These are phyloP conservation scores for Miscanthus lutarioriparius DNA, from an alignment of 176 grass and related monocot species.

Conservation along the genomic window DNA sequence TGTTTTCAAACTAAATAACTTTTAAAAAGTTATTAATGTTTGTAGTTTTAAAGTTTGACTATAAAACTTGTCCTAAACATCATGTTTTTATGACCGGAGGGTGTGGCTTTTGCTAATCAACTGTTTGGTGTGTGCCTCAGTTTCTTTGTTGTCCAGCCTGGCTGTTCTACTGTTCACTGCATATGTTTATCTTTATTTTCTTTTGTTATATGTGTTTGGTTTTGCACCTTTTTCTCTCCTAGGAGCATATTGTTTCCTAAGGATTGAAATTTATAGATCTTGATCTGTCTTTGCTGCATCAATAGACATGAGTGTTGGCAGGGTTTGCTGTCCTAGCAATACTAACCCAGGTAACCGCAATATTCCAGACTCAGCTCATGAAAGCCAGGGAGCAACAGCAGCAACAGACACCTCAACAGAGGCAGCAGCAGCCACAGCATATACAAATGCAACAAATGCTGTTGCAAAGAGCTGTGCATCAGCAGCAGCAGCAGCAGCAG, in stretches of 20 bases:
- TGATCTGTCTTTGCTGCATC: conserved; percentile 23
- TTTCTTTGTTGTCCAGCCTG: neutral
- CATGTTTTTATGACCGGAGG: neutral
- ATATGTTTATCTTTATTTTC: conserved; percentile 28
- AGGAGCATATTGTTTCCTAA: neutral
- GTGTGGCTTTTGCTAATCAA: conserved; percentile 1
- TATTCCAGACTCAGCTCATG: conserved; percentile 81
- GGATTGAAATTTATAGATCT: neutral
- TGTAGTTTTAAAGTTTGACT: neutral
- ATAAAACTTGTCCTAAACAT: neutral
- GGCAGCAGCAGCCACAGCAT: conserved; percentile 71
- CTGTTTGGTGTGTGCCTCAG: conserved; percentile 13
- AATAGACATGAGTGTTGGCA: neutral
- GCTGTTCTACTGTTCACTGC: neutral
- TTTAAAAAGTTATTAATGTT: neutral
- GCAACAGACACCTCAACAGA: conserved; percentile 46
- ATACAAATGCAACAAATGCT: conserved; percentile 76
- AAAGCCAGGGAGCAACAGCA: conserved; percentile 91
- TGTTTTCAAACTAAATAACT: neutral
- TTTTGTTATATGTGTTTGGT: neutral
- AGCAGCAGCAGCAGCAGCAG: conserved; percentile 54
- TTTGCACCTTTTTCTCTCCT: neutral
- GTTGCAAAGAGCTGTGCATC: conserved; percentile 57
- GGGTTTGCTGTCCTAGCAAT: neutral
- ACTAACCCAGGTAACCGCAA: conserved; percentile 22